Evolutionary conservation across 345 rosid species (phyloP).

Genomic region (Salix udensis): DNA sequence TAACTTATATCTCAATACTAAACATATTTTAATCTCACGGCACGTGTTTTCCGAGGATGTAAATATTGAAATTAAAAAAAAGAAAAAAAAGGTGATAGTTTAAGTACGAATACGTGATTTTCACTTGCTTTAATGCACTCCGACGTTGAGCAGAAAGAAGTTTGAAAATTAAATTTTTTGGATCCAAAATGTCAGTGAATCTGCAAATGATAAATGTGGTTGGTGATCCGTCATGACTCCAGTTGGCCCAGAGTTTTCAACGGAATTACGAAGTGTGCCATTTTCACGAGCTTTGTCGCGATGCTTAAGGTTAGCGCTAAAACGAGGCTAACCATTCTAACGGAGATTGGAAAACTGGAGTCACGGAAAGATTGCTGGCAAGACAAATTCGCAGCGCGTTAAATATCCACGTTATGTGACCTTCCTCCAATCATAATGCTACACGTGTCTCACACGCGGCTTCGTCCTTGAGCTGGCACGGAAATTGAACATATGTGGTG

Average conservation of each 20-base stretch:
- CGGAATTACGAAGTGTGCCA: neutral
- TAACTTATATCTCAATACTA: no score
- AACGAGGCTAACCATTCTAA: neutral
- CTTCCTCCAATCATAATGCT: neutral
- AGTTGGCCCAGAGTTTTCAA: neutral
- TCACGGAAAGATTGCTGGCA: slow-evolving; percentile 10
- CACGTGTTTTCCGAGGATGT: no score
- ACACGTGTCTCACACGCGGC: slow-evolving; percentile 3
- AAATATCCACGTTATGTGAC: neutral
- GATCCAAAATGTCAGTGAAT: neutral
- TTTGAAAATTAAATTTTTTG: neutral
- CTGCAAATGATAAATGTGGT: neutral
- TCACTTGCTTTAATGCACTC: neutral
- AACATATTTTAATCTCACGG: no score
- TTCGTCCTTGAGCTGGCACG: neutral
- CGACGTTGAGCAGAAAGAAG: neutral
- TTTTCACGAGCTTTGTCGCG: slow-evolving; percentile 16
- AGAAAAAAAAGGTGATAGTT: neutral
- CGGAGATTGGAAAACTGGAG: neutral
- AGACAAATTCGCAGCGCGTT: slow-evolving; percentile 1
- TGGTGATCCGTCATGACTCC: neutral
- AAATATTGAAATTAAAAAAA: no score
- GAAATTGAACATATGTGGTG: neutral
- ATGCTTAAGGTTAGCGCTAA: neutral
- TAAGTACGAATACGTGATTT: neutral